Base-by-base conservation (phyloP, 352 stramenopile species). In the Pythium phragmitis region DNA sequence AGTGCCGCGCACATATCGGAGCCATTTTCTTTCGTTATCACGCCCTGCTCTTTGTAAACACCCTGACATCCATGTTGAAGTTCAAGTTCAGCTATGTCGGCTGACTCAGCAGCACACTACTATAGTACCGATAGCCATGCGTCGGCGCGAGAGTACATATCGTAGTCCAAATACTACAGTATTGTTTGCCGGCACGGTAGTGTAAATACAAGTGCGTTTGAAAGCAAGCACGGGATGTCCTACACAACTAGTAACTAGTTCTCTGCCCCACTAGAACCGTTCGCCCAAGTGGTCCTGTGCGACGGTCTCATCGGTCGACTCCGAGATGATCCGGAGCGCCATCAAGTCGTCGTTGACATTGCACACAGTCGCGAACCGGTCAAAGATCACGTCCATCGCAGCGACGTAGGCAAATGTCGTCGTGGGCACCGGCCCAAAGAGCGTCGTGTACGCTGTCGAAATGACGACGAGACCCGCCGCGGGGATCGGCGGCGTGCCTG, bases 331-430 rank as follows among this genome's bases (percentile, higher is more conserved):
- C 61, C 87, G 86, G 43, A 91, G 75, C 34, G 80, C 82, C 76
- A 91, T 87, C 57, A 88, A 76, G 66, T 92, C 85, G 53, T 89
- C 85, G 55, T 89, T 89, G 7, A 93, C 81, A 52, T 93, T 91
- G 70, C 82, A 87, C 42, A 85, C 68, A 0, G 82, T 85, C 17
- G 69, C 66, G 37, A 93, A 66, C 50, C 85, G 85, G 28, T 92
- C 82, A 11, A 79, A 69, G 33, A 91, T 65, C 46, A 89, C 87
- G 48, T 92, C 79, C 57, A 87, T 75, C 2, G 83, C 76, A 23
- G 87, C 58, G 46, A 87, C 80, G 7, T 88, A 74, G 17, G 69
- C 71, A 61, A 88, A 91, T 0, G 77, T 85, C 11, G 72, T 39
- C 21, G 21, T 67, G 16, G 82, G 77, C 48, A 85, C 75, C 41